Conservation (phyloP, 306 rosid species). For the Astragalus membranaceus region DNA sequence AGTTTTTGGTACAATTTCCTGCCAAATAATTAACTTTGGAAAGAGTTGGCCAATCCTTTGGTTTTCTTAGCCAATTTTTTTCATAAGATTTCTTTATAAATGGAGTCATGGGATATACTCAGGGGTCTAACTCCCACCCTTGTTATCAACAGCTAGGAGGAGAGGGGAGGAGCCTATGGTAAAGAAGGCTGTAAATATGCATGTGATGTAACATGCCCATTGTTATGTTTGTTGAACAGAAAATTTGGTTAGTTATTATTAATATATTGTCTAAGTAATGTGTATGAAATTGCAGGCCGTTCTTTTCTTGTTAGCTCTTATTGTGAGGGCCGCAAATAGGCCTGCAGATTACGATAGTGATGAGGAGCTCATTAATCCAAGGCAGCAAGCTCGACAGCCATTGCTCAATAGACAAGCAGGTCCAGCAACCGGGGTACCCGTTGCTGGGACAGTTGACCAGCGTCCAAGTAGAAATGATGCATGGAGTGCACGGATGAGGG, state of each 20-base stretch:
- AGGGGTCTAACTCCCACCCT: neutral
- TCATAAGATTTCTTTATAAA: neutral
- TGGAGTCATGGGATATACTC: neutral
- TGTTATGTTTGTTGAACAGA: neutral
- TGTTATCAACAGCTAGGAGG: neutral
- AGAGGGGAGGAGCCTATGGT: neutral
- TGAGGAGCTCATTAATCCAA: conserved; percentile 66
- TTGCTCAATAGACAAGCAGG: conserved; percentile 63
- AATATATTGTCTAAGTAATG: conserved; percentile 4
- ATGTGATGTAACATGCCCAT: neutral
- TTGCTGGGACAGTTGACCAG: conserved; percentile 61
- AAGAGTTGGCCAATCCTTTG: neutral
- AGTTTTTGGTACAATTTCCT: neutral
- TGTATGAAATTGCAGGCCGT: conserved; percentile 52
- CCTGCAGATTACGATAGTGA: conserved; percentile 89
- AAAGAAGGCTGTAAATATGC: neutral
- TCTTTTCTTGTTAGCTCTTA: conserved; percentile 72
- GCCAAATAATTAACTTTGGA: neutral
- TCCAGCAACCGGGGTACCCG: conserved; percentile 75
- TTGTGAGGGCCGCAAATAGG: conserved; percentile 77
- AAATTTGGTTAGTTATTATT: conserved; percentile 4
- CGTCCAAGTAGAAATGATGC: conserved; percentile 94
- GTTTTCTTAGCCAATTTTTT: neutral
- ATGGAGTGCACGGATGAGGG: conserved; percentile 98
- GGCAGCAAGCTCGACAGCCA: conserved; percentile 81